Percentiles rank a stretch among this genome's conserved stretches.
These are phyloP conservation scores for Didymellaceae sp. DNA, from an alignment of 2,329 filamentous ascomycete genomes.

Conservation along the genomic window DNA sequence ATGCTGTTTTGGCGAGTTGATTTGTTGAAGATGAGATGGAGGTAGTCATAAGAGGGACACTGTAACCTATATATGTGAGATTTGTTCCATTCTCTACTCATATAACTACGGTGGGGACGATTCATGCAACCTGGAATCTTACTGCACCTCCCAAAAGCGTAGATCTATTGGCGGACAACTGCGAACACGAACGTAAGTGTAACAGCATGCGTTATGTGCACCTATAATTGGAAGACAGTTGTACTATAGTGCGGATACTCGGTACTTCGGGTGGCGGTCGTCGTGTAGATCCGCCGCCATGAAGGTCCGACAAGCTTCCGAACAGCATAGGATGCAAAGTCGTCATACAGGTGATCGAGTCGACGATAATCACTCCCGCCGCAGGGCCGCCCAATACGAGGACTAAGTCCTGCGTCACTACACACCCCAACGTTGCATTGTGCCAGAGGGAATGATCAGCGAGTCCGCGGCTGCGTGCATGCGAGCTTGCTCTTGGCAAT, in stretches of 20 bases:
- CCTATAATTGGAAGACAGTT: slow-evolving; percentile 2
- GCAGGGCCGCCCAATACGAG: background rate
- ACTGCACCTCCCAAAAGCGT: background rate
- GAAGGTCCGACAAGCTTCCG: background rate
- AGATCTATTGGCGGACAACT: background rate
- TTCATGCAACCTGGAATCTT: background rate
- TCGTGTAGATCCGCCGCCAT: slow-evolving; percentile 6
- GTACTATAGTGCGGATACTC: background rate
- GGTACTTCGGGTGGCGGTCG: background rate
- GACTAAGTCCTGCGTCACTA: background rate
- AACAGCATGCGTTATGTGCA: background rate
- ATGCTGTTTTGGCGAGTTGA: background rate
- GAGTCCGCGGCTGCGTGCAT: background rate
- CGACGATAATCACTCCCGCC: background rate
- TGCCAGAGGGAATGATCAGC: slow-evolving; percentile 1
- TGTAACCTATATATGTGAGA: too few relatives aligned
- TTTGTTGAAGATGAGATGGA: background rate
- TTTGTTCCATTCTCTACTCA: too few relatives aligned
- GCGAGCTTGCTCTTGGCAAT: background rate
- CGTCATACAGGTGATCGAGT: background rate
- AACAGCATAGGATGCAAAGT: background rate
- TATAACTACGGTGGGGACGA: background rate
- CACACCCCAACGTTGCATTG: slow-evolving; percentile 3
- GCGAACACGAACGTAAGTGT: slow-evolving; percentile 1
- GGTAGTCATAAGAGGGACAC: background rate